These are phyloP conservation scores for Penicillium sp. DNA, from an alignment of 2,329 filamentous ascomycete genomes.

Conservation along the genomic window DNA sequence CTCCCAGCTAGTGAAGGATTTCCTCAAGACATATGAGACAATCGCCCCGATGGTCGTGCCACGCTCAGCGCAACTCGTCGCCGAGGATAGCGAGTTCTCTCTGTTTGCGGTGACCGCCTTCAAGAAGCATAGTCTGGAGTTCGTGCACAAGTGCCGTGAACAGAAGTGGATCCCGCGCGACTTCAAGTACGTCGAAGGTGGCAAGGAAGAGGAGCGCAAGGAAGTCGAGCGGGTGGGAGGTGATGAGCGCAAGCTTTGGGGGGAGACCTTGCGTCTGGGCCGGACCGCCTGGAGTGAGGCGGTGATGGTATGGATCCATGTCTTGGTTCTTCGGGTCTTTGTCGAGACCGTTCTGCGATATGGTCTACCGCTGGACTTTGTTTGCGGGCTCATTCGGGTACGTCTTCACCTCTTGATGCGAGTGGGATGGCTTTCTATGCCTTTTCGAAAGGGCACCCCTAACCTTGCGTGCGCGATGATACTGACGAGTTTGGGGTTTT, in stretches of 20 bases:
- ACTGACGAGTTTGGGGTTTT: slow-evolving; percentile 3
- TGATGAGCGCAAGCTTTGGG: slow-evolving; percentile 88
- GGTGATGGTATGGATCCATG: slow-evolving; percentile 93
- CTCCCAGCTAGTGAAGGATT: slow-evolving; percentile 73
- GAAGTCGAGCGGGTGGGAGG: slow-evolving; percentile 76
- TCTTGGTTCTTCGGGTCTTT: slow-evolving; percentile 84
- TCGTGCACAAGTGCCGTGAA: slow-evolving; percentile 86
- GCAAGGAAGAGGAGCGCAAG: slow-evolving; percentile 78
- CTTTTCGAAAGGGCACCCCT: no score
- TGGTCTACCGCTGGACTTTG: slow-evolving; percentile 83
- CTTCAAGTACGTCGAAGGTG: slow-evolving; percentile 87
- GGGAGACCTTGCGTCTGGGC: slow-evolving; percentile 78
- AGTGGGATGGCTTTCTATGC: no score
- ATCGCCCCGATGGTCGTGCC: slow-evolving; percentile 88
- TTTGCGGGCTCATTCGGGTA: slow-evolving; percentile 80
- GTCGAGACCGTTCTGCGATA: slow-evolving; percentile 98
- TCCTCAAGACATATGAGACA: slow-evolving; percentile 82
- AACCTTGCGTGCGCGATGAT: background rate
- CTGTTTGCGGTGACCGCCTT: slow-evolving; percentile 87
- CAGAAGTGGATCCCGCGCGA: slow-evolving; percentile 92
- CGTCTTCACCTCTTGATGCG: slow-evolving; percentile 21
- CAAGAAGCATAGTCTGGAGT: slow-evolving; percentile 83
- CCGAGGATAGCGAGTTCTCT: slow-evolving; percentile 82
- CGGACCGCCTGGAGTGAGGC: slow-evolving; percentile 93
- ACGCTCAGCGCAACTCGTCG: slow-evolving; percentile 71